phyloP scores from a whole-genome alignment of 2,329 filamentous ascomycete species.

The Coleophoma eucalyptorum region DNA sequence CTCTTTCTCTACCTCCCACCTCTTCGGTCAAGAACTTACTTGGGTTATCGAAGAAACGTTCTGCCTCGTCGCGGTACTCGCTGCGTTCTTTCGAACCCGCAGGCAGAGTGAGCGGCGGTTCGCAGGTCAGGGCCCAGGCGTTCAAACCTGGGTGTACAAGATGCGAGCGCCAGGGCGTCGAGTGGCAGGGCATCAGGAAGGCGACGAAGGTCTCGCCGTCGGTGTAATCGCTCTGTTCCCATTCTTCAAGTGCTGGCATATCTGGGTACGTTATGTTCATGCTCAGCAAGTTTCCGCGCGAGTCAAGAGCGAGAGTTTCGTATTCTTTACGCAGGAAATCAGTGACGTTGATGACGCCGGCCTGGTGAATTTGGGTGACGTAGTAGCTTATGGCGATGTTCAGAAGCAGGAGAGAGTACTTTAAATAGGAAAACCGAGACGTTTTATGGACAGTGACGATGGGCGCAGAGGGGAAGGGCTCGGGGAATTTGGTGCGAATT shows the following conservation, averaged over 20 bases:
- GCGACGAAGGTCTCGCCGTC: conserved; percentile 56
- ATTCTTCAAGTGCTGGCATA: neutral
- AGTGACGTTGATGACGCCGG: conserved; percentile 72
- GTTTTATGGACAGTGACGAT: conserved; percentile 21
- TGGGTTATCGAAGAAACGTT: conserved; percentile 77
- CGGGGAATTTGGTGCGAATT: conserved; percentile 18
- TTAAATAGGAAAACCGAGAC: conserved; percentile 50
- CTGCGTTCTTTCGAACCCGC: conserved; percentile 58
- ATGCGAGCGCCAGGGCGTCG: conserved; percentile 90
- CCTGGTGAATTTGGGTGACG: conserved; percentile 72
- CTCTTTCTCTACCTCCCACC: conserved; percentile 25
- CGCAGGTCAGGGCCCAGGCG: conserved; percentile 85
- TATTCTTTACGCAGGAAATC: conserved; percentile 73
- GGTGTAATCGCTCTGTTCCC: conserved; percentile 1
- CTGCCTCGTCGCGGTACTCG: conserved; percentile 81
- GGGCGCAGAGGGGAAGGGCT: conserved; percentile 19
- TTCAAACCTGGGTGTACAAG: conserved; percentile 70
- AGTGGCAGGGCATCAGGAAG: conserved; percentile 95
- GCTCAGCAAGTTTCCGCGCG: conserved; percentile 26
- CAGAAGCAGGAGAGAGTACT: conserved; percentile 53
- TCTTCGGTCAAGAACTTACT: conserved; percentile 46
- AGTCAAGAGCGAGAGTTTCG: conserved; percentile 48
- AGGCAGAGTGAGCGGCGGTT: conserved; percentile 71
- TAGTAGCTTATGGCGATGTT: conserved; percentile 74
- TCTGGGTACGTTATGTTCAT: conserved; percentile 6